phyloP scores from a whole-genome alignment of 345 rosid genomes.

The Eucalyptus erythrocorys region DNA sequence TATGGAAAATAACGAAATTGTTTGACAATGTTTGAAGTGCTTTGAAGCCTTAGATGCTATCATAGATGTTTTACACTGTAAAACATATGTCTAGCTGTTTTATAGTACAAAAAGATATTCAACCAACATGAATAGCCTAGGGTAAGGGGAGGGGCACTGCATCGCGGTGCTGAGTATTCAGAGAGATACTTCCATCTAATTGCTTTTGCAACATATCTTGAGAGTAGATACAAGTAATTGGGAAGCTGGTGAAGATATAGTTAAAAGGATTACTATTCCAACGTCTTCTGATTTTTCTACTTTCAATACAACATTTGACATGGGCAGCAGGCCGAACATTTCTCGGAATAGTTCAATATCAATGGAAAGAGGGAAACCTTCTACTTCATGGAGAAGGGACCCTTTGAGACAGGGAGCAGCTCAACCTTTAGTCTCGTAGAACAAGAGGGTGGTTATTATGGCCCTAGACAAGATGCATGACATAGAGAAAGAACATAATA shows the following conservation, averaged over 20 bases:
- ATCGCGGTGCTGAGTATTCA: neutral
- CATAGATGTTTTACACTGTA: no score
- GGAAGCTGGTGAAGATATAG: conserved; percentile 87
- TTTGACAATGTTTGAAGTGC: no score
- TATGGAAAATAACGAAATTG: no score
- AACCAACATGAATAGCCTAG: no score
- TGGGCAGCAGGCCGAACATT: conserved; percentile 23
- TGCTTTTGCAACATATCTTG: neutral
- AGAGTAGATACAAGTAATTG: conserved; percentile 58
- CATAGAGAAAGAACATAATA: conserved; percentile 28
- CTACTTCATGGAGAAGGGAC: conserved; percentile 66
- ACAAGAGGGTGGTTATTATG: conserved; percentile 34
- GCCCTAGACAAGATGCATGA: conserved; percentile 38
- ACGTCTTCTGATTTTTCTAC: conserved; percentile 55
- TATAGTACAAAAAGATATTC: no score
- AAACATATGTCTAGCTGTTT: no score
- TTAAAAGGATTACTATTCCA: conserved; percentile 75
- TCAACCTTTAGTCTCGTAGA: conserved; percentile 29
- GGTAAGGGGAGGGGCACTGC: no score
- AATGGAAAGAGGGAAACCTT: conserved; percentile 43
- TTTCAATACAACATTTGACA: conserved; percentile 41
- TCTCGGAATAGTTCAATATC: conserved; percentile 43
- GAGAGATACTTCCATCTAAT: conserved; percentile 6
- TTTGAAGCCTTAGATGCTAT: no score
- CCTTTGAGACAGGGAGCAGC: conserved; percentile 45